phyloP scores from a whole-genome alignment of 2,329 filamentous ascomycete genomes.

The Neonectria coccinea region DNA sequence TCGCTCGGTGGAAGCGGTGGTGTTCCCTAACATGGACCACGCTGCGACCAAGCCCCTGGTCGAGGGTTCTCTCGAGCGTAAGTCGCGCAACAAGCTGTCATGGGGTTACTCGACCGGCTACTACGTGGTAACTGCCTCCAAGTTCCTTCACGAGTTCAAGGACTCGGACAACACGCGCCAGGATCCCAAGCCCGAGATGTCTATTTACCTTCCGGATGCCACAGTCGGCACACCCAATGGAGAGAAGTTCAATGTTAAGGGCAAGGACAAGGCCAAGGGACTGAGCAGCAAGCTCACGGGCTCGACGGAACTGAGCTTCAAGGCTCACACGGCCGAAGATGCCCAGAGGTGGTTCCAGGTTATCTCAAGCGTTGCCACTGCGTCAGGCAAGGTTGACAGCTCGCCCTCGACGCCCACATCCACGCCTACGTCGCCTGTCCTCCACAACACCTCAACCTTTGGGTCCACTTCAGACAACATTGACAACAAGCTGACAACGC shows the following conservation, averaged over 20 bases:
- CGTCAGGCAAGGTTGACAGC: constrained; percentile 53
- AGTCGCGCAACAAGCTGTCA: constrained; percentile 85
- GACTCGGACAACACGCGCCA: constrained; percentile 79
- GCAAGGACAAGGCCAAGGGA: constrained; percentile 88
- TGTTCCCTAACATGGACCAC: constrained; percentile 92
- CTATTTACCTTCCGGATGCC: constrained; percentile 93
- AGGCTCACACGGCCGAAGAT: constrained; percentile 83
- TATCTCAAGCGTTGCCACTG: constrained; percentile 71
- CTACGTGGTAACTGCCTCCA: constrained; percentile 90
- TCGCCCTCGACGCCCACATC: constrained; percentile 42
- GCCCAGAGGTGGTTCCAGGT: constrained; percentile 87
- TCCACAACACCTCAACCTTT: constrained; percentile 21
- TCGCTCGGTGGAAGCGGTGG: constrained; percentile 78
- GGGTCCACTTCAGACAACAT: constrained; percentile 24
- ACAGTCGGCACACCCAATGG: constrained; percentile 77
- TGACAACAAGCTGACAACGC: constrained; percentile 33
- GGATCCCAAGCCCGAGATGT: constrained; percentile 86
- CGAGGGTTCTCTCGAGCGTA: constrained; percentile 89
- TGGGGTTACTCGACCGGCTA: constrained; percentile 83
- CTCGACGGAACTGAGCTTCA: constrained; percentile 84
- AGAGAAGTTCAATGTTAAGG: constrained; percentile 93
- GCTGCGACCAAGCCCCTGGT: constrained; percentile 82
- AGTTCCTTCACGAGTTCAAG: constrained; percentile 96
- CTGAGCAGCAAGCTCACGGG: constrained; percentile 85
- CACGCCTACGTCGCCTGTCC: constrained; percentile 47